phyloP scores from a whole-genome alignment of 106 monocot genomes.

The Dendrobium officinale region DNA sequence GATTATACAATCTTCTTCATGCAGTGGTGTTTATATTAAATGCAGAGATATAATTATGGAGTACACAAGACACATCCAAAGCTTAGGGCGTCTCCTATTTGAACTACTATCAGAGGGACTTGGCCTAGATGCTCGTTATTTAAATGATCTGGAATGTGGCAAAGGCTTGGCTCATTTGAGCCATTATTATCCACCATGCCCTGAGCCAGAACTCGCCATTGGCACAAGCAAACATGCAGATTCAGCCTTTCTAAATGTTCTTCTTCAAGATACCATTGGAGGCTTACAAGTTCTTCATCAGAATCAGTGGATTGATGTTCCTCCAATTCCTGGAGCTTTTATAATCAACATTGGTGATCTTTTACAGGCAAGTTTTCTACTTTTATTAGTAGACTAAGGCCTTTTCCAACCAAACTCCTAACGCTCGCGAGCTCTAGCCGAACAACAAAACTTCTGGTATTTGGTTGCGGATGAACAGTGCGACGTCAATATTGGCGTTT shows the following conservation, averaged over 20 bases:
- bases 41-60: conserved; percentile 13
- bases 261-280: conserved; percentile 63
- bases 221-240: conserved; percentile 60
- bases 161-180: conserved; percentile 22
- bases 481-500: no score
- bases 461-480: no score
- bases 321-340: conserved; percentile 36
- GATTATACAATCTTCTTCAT: no score
- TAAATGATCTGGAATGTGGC: conserved; percentile 41
- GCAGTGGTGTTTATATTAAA: no score
- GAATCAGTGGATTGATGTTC: conserved; percentile 43
- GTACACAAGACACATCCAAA: background rate
- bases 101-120: conserved; percentile 18
- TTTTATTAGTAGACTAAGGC: no score
- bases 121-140: conserved; percentile 22
- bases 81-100: background rate
- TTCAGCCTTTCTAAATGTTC: conserved; percentile 46
- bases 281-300: conserved; percentile 63
- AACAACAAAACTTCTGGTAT: no score
- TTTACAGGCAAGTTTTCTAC: conserved; percentile 31
- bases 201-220: conserved; percentile 55
- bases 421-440: no score
- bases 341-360: conserved; percentile 73
- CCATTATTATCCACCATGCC: conserved; percentile 80
- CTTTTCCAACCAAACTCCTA: no score